Base-by-base conservation (phyloP, 1,139 yeast genomes). In the Candida dubliniensis region DNA sequence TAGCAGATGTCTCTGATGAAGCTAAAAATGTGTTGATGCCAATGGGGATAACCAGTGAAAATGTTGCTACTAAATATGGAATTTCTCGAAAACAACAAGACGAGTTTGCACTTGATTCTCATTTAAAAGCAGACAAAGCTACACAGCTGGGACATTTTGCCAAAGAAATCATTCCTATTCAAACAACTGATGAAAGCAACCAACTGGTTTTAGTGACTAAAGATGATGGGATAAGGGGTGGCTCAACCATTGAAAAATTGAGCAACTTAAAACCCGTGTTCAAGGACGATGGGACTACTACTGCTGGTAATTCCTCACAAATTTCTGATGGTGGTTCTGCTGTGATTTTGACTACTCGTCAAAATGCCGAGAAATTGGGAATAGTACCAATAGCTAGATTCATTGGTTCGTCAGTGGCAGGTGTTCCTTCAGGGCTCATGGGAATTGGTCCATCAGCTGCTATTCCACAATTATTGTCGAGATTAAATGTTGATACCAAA, bases 11-110 rank as follows among this genome's bases (percentile, higher is more conserved):
- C 8, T 44, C 45, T 34, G 52, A 50, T 24, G 58, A 64, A 52
- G 55, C 58, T 18, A 54, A 60, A 42, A 66, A 67, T 41, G 58
- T 56, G 18, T 50, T 56, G 35, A 55, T 55, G 54, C 59, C 96
- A 53, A 88, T 88, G 96, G 96, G 96, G 32, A 81, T 82, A 86
- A 55, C 59, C 24, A 52, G 55, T 41, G 59, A 56, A 43, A 53
- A 54, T 40, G 59, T 56, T 40, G 59, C 57, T 32, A 66, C 67
- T 38, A 77, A 77, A 58, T 85, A 75, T 65, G 57, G 62, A 46
- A 69, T 89, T 47, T 59, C 83, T 12, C 82, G 96, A 61, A 64
- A 69, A 45, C 76, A 69, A 50, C 96, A 89, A 66, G 77, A 71
- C 47, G 56, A 52, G 36, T 71, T 71, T 53, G 73, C 74, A 1